A percentile compares a stretch with the other conserved stretches of the same genome.
Evolutionary conservation across 371 early-diverging fungal genomes (phyloP).

Genomic region (Umbelopsis sp.): DNA sequence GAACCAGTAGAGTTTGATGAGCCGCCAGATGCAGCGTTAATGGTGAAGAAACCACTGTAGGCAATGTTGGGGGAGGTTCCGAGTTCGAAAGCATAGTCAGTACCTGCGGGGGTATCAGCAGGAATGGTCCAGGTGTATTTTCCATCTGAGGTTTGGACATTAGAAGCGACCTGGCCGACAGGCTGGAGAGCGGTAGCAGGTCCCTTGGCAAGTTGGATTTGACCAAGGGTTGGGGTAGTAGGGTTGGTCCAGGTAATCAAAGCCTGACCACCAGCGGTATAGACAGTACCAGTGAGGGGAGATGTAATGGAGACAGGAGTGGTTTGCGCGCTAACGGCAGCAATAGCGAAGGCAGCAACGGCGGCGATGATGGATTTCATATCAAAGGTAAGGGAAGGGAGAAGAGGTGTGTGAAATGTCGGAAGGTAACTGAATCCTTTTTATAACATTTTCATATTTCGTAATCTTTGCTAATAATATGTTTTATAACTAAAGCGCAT

Average conservation of each 20-base stretch:
- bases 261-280: conserved; percentile 40
- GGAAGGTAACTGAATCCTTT: too few species aligned
- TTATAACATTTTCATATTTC: too few species aligned
- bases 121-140: conserved; percentile 33
- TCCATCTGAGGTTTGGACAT: conserved; percentile 26
- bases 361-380: conserved; percentile 34
- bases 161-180: conserved; percentile 23
- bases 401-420: neutral
- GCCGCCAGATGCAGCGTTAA: conserved; percentile 29
- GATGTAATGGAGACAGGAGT: conserved; percentile 37
- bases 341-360: conserved; percentile 38
- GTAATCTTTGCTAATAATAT: too few species aligned
- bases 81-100: conserved; percentile 37
- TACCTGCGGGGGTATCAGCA: conserved; percentile 28
- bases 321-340: conserved; percentile 39
- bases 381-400: neutral
- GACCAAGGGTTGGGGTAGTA: conserved; percentile 34
- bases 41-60: conserved; percentile 46
- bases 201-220: conserved; percentile 44
- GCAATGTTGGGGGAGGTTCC: conserved; percentile 35
- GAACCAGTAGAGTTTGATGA: conserved; percentile 17
- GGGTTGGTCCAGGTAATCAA: conserved; percentile 42
- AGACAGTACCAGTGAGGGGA: conserved; percentile 37
- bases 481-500: too few species aligned
- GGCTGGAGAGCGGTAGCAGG: conserved; percentile 29